A percentile compares a stretch with the other conserved stretches of the same genome.
phyloP scores from a whole-genome alignment of 2,329 filamentous ascomycete genomes.

The Calonectria pauciramosa region DNA sequence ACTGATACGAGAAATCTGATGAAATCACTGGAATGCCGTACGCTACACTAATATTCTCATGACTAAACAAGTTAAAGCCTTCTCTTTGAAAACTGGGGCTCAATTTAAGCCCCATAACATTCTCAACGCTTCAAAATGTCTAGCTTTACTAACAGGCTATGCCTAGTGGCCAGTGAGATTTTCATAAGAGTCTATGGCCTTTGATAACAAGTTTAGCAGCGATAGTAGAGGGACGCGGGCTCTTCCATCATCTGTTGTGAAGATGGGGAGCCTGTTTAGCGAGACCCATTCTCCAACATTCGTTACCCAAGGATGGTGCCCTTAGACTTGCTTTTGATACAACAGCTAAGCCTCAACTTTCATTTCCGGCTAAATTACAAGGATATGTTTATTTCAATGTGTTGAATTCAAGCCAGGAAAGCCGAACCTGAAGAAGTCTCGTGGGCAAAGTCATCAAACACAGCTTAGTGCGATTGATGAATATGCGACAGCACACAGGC shows the following conservation, averaged over 20 bases:
- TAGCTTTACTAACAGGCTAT: background rate
- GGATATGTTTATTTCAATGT: no score
- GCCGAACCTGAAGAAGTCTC: no score
- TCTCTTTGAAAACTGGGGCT: background rate
- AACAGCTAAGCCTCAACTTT: no score
- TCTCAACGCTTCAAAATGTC: background rate
- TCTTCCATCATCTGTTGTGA: background rate
- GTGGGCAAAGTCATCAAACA: background rate
- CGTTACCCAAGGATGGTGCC: no score
- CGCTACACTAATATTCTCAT: background rate
- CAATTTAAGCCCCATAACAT: background rate
- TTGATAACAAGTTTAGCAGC: no score
- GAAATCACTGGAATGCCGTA: background rate
- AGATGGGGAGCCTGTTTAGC: no score
- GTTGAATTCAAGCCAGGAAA: no score
- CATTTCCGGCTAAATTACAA: no score
- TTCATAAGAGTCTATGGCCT: background rate
- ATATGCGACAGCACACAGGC: background rate
- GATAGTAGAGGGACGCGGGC: background rate
- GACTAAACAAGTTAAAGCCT: background rate
- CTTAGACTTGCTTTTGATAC: no score
- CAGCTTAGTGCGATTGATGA: background rate
- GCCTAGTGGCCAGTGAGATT: background rate
- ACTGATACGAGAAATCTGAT: background rate
- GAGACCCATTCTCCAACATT: no score